Conservation (phyloP, 2,329 filamentous ascomycete species). For the Cercospora citrullina region DNA sequence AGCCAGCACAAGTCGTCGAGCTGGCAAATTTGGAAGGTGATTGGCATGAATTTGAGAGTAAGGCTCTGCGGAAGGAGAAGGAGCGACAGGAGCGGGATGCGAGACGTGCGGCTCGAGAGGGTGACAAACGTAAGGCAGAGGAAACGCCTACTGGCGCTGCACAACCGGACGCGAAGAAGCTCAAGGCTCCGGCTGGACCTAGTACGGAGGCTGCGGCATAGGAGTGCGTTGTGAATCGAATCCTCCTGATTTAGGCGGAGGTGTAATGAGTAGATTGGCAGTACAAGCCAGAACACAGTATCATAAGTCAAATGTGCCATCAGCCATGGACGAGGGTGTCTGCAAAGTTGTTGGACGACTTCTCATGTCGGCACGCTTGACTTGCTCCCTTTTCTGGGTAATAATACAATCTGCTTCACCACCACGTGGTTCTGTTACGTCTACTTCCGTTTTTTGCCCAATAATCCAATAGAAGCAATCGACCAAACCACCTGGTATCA, state of each 20-base stretch:
- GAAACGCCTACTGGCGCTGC: constrained; percentile 24
- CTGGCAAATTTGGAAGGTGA: constrained; percentile 82
- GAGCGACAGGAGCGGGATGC: constrained; percentile 65
- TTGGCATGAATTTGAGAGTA: constrained; percentile 99
- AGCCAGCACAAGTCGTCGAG: constrained; percentile 75
- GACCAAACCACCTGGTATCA: not conserved
- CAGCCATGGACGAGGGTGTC: not conserved
- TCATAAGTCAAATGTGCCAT: not conserved
- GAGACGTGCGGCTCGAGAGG: constrained; percentile 49
- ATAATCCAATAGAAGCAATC: not conserved
- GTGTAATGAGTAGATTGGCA: constrained; percentile 19
- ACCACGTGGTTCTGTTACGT: not conserved
- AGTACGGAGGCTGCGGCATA: constrained; percentile 10
- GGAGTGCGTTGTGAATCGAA: not conserved
- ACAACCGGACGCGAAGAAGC: constrained; percentile 29
- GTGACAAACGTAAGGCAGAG: constrained; percentile 41
- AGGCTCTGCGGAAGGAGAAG: constrained; percentile 87
- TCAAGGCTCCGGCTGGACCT: constrained; percentile 23
- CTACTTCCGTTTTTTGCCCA: not conserved
- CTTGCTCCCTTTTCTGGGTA: too few relatives aligned
- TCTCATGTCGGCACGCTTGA: too few relatives aligned
- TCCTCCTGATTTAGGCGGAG: constrained; percentile 11
- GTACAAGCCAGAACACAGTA: constrained; percentile 10
- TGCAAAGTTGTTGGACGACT: too few relatives aligned
- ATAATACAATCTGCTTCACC: not conserved